Conservation (phyloP, 768 basidiomycete species). For the Boletus rubescentipes region DNA sequence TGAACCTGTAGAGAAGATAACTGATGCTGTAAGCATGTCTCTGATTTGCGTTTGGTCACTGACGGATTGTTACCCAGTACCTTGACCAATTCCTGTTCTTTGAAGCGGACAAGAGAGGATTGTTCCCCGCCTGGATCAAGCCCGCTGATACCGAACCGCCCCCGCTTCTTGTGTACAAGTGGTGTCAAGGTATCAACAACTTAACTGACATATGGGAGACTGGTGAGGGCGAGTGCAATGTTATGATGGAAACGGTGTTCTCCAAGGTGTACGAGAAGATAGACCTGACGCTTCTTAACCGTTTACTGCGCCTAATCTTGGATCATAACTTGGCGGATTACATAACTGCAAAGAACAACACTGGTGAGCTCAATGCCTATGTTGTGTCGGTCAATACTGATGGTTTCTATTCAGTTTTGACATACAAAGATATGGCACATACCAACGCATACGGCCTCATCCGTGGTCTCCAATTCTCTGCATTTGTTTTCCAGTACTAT, state of each 20-base stretch:
- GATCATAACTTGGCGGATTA: slow-evolving; percentile 99
- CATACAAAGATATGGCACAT: slow-evolving; percentile 98
- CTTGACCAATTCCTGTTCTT: slow-evolving; percentile 99
- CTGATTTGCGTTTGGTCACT: neutral
- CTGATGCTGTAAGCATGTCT: slow-evolving; percentile 73
- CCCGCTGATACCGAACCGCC: slow-evolving; percentile 97
- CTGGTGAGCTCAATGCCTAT: slow-evolving; percentile 40
- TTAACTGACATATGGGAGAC: slow-evolving; percentile 99
- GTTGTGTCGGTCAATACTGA: neutral
- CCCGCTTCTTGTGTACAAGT: slow-evolving; percentile 96
- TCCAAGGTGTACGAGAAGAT: slow-evolving; percentile 99
- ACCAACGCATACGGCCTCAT: slow-evolving; percentile 97
- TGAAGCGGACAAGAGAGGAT: slow-evolving; percentile 95
- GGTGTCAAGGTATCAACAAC: slow-evolving; percentile 99
- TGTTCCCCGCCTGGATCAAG: slow-evolving; percentile 99
- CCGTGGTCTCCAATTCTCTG: slow-evolving; percentile 96
- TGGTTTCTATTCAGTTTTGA: slow-evolving; percentile 49
- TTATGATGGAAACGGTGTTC: slow-evolving; percentile 98
- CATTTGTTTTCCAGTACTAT: slow-evolving; percentile 99
- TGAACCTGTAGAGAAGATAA: slow-evolving; percentile 99
- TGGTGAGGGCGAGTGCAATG: slow-evolving; percentile 94
- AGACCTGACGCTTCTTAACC: slow-evolving; percentile 93
- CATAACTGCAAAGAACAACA: slow-evolving; percentile 99
- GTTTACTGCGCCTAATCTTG: slow-evolving; percentile 91
- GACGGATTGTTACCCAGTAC: slow-evolving; percentile 49